These are phyloP conservation scores for Yamadazyma atmosphaerica DNA, from an alignment of 1,139 yeast genomes.

Conservation along the genomic window DNA sequence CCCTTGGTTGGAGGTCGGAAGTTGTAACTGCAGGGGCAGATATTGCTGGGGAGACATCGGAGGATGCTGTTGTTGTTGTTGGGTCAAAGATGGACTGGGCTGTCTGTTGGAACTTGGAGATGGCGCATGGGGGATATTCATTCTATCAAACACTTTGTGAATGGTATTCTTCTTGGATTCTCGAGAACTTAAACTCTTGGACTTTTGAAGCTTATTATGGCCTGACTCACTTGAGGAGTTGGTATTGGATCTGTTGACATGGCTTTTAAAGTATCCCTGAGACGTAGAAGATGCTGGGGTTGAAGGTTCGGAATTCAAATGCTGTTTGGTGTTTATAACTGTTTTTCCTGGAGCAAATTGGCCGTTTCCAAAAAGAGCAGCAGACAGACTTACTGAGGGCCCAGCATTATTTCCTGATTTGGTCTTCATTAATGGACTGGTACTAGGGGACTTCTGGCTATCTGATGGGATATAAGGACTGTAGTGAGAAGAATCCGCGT, in stretches of 20 bases:
- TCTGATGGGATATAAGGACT: slow-evolving; percentile 16
- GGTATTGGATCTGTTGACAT: slow-evolving; percentile 8
- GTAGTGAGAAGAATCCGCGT: slow-evolving; percentile 12
- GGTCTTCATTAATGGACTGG: slow-evolving; percentile 8
- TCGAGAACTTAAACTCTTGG: slow-evolving; percentile 12
- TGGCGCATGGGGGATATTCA: slow-evolving; percentile 1
- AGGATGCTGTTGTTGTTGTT: slow-evolving; percentile 1
- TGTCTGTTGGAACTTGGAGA: slow-evolving; percentile 1
- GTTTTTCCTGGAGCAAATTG: slow-evolving; percentile 5
- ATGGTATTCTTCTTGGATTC: slow-evolving; percentile 9
- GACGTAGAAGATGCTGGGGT: slow-evolving; percentile 13
- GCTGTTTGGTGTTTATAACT: slow-evolving; percentile 9
- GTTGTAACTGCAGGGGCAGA: background rate
- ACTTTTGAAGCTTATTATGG: slow-evolving; percentile 11
- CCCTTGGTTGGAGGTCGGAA: slow-evolving; percentile 7
- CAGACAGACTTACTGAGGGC: background rate
- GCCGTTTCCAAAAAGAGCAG: background rate
- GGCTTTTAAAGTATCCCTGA: slow-evolving; percentile 7
- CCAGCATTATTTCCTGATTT: slow-evolving; percentile 6
- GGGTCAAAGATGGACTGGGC: background rate
- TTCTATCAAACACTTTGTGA: slow-evolving; percentile 9
- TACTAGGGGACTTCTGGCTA: slow-evolving; percentile 3
- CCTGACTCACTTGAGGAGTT: slow-evolving; percentile 10
- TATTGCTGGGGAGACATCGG: slow-evolving; percentile 1
- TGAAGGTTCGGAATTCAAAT: slow-evolving; percentile 12